Evolutionary conservation across 176 grass and related monocot species (phyloP).

Genomic region (Aegilops longissima): DNA sequence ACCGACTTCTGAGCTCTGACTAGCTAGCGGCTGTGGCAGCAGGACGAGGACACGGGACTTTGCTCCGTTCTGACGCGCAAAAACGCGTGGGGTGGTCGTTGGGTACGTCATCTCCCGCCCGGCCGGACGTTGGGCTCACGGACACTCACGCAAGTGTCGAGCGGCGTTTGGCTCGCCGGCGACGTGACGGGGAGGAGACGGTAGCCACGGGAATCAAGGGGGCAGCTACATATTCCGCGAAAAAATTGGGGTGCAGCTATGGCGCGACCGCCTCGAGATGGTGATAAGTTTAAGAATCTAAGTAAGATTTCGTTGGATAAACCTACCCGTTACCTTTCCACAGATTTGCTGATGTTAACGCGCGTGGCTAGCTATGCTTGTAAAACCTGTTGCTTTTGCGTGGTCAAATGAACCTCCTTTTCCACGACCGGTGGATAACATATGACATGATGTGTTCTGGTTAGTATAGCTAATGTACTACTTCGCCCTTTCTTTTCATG

Average conservation of each 20-base stretch:
- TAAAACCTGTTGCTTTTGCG: background rate
- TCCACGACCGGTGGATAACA: background rate
- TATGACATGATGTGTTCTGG: background rate
- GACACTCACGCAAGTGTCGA: slow-evolving; percentile 1
- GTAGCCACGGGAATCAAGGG: background rate
- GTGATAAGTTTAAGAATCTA: too few species aligned
- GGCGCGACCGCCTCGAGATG: too few species aligned
- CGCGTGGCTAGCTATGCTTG: too few species aligned
- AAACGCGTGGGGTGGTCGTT: background rate
- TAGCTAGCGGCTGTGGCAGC: background rate
- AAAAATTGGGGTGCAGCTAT: too few species aligned
- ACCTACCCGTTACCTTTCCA: background rate
- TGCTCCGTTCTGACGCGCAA: too few species aligned
- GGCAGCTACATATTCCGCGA: too few species aligned
- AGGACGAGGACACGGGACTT: too few species aligned
- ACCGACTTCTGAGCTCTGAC: background rate
- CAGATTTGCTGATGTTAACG: background rate
- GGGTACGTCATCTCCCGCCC: too few species aligned
- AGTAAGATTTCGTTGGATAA: background rate
- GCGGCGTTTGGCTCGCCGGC: slow-evolving; percentile 27
- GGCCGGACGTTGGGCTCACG: background rate
- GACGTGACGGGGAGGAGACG: background rate
- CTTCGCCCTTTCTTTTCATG: too few species aligned
- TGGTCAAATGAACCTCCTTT: background rate
- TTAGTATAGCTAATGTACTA: too few species aligned